phyloP scores from a whole-genome alignment of 2,329 filamentous ascomycete genomes.

The Talaromyces funiculosus region DNA sequence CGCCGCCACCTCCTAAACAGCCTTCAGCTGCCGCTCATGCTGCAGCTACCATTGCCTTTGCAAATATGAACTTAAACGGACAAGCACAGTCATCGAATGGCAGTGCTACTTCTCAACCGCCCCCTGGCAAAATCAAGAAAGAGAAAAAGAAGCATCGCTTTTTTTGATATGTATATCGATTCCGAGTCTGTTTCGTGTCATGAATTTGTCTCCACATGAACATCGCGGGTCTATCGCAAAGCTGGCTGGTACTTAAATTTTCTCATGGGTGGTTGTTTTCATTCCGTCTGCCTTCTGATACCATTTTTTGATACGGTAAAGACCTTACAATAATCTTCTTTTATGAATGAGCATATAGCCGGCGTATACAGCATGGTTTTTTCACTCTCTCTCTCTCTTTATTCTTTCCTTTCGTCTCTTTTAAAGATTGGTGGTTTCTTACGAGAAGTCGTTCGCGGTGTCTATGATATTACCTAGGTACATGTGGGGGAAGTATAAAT shows the following conservation, averaged over 20 bases:
- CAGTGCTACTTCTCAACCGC: conserved; percentile 16
- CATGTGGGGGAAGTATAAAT: no score
- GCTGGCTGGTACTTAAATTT: conserved; percentile 9
- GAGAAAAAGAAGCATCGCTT: conserved; percentile 55
- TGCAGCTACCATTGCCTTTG: conserved; percentile 29
- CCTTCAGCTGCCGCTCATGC: conserved; percentile 3
- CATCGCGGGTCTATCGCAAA: conserved; percentile 47
- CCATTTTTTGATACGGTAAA: conserved; percentile 20
- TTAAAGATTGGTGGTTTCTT: no score
- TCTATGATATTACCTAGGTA: no score
- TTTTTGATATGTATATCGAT: conserved; percentile 32
- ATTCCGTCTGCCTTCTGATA: conserved; percentile 30
- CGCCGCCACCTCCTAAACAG: conserved; percentile 19
- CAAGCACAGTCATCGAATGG: conserved; percentile 16
- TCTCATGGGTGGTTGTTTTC: conserved; percentile 16
- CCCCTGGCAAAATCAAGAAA: conserved; percentile 47
- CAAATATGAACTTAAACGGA: conserved; percentile 33
- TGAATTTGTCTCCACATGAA: conserved; percentile 44
- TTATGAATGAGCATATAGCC: background rate
- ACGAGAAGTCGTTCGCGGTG: no score
- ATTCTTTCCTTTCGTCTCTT: no score
- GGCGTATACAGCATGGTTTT: background rate
- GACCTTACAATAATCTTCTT: background rate
- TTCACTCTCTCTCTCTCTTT: background rate
- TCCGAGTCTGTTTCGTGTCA: background rate